Percentiles rank a stretch among this genome's conserved stretches.
phyloP scores from a whole-genome alignment of 2,329 filamentous ascomycete species.

The Escovopsis sp. region DNA sequence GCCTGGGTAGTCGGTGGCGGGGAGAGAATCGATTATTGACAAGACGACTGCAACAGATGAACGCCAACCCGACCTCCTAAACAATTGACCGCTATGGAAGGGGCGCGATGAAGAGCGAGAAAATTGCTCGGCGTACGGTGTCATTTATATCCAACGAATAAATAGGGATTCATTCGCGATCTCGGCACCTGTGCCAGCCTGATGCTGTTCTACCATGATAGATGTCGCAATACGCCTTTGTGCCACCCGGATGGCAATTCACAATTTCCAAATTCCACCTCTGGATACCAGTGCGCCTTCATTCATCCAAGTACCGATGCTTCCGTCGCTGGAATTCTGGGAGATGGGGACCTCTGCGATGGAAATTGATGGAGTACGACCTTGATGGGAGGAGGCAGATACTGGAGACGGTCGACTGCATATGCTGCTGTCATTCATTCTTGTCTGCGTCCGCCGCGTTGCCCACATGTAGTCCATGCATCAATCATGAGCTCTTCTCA shows the following conservation, averaged over 20 bases:
- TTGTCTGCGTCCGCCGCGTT: too few species aligned
- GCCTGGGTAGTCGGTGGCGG: background rate
- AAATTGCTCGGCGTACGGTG: slow-evolving; percentile 26
- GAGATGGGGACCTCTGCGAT: too few species aligned
- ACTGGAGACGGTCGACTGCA: too few species aligned
- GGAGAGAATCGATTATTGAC: slow-evolving; percentile 8
- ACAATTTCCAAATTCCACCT: too few species aligned
- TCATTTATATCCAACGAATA: slow-evolving; percentile 23
- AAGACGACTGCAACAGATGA: slow-evolving; percentile 45
- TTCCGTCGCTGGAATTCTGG: too few species aligned
- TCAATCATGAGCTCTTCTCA: too few species aligned
- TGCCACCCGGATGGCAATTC: background rate
- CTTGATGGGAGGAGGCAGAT: too few species aligned
- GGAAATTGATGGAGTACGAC: too few species aligned
- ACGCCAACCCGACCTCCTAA: slow-evolving; percentile 70
- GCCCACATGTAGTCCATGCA: too few species aligned
- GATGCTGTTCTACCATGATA: background rate
- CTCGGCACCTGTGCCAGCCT: background rate
- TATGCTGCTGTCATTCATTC: too few species aligned
- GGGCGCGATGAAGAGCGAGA: slow-evolving; percentile 24
- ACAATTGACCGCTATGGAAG: slow-evolving; percentile 11
- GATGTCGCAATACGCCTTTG: background rate
- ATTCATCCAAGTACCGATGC: too few species aligned
- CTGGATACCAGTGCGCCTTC: background rate
- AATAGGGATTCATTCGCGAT: slow-evolving; percentile 20